Conservation (phyloP, 176 grass and related monocot genomes). For the Sorghum bicolor region Sorghum_bicolor_NCBIv3 NC_012879.2:54051501-54052000, state of each 20-base stretch:
- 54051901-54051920: neutral
- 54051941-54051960: slow-evolving; percentile 5
- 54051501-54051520: no score
- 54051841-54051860: neutral
- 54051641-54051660: neutral
- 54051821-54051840: neutral
- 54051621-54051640: neutral
- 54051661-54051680: neutral
- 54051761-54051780: neutral
- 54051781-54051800: neutral
- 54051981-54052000: neutral
- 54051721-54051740: neutral
- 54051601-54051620: no score
- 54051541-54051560: no score
- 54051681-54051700: slow-evolving; percentile 13
- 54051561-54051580: no score
- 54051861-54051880: neutral
- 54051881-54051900: neutral
- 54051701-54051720: neutral
- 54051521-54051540: no score
- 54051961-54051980: neutral
- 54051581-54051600: no score
- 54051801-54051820: neutral
- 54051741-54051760: neutral
- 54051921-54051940: neutral